These are phyloP conservation scores for Annulohypoxylon truncatum DNA, from an alignment of 2,329 filamentous ascomycete species.

Conservation along the genomic window DNA sequence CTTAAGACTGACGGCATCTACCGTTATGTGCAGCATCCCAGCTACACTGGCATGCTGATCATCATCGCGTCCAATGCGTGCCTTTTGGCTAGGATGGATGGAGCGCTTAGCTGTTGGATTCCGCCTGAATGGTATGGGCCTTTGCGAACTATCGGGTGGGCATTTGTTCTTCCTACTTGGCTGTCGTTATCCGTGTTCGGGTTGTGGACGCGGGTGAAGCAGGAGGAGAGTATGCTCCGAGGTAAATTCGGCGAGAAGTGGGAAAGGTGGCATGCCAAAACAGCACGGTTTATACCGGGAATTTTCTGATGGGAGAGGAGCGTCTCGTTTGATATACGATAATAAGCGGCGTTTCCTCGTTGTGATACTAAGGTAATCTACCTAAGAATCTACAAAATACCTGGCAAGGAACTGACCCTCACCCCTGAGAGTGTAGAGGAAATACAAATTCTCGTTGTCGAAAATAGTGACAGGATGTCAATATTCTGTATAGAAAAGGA, in stretches of 20 bases:
- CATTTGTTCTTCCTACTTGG: slow-evolving; percentile 22
- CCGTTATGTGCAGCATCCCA: slow-evolving; percentile 62
- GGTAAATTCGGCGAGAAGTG: slow-evolving; percentile 60
- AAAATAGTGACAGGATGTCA: slow-evolving; percentile 10
- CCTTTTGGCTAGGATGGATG: slow-evolving; percentile 55
- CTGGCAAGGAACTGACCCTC: slow-evolving; percentile 10
- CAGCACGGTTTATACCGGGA: slow-evolving; percentile 61
- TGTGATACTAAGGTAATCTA: background rate
- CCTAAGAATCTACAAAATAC: too few species aligned
- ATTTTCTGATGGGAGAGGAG: slow-evolving; percentile 48
- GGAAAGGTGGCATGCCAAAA: slow-evolving; percentile 60
- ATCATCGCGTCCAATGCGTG: slow-evolving; percentile 49
- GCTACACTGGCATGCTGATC: slow-evolving; percentile 59
- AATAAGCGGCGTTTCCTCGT: background rate
- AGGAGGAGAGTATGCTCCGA: slow-evolving; percentile 64
- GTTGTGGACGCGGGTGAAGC: slow-evolving; percentile 54
- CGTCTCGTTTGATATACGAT: background rate
- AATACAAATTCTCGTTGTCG: slow-evolving; percentile 2
- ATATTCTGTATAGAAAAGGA: slow-evolving; percentile 1
- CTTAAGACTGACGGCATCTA: slow-evolving; percentile 62
- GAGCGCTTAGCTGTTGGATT: slow-evolving; percentile 54
- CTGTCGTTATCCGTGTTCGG: slow-evolving; percentile 39
- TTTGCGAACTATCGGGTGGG: slow-evolving; percentile 18
- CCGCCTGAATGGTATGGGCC: slow-evolving; percentile 40
- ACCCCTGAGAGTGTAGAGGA: slow-evolving; percentile 16